Evolutionary conservation across 2,329 filamentous ascomycete genomes (phyloP), one percentile per base, ranked within the genome.

Genomic region (Huntiella bhutanensis): DNA sequence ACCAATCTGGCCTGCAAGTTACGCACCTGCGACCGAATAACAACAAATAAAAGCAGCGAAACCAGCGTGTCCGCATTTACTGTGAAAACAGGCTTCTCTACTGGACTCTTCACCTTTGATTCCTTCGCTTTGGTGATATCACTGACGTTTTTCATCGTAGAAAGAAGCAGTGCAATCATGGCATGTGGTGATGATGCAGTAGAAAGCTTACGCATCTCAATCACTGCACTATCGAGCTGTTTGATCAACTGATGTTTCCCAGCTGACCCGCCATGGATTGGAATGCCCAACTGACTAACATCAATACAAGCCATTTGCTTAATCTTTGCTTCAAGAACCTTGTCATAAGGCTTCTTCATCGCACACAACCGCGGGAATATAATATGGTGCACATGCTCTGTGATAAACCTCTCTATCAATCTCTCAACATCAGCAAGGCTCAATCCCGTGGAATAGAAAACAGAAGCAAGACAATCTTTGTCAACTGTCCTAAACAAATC

Each of bases 401-500:
- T 77, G 37, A 98, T 77, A 61, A 98, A 95, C 41, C 86, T 79
- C 61, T 98, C 91, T 53, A 98, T 95, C 55, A 98, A 70, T 51
- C 83, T 78, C 63, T 98, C 92, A 1, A 98, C 87, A 6, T 92
- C 65, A 1, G 87, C 84, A 0, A 91, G 88, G 0, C 91, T 96
- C 44, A 98, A 65, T 57, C 95, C 86, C 2, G 92, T 98, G 1
- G 86, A 94, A 4, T 87, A 83, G 13, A 87, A 91, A 4, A 98
- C 69, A 33, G 93, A 70, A 3, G 88, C 95, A 22, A 98, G 67
- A 56, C 96, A 91, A 55, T 93, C 84, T 59, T 94, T 94, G 59
- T 98, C 91, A 4, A 98, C 88, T 50, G 79, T 78, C 56, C 96
- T 88, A 54, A 98, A 98, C 1, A 96, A 70, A 56, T 98, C 91